A percentile compares a stretch with the other conserved stretches of the same genome.
These are phyloP conservation scores for Beta vulgaris DNA, from an alignment of 148 eudicot genomes.

Conservation along the genomic window DNA sequence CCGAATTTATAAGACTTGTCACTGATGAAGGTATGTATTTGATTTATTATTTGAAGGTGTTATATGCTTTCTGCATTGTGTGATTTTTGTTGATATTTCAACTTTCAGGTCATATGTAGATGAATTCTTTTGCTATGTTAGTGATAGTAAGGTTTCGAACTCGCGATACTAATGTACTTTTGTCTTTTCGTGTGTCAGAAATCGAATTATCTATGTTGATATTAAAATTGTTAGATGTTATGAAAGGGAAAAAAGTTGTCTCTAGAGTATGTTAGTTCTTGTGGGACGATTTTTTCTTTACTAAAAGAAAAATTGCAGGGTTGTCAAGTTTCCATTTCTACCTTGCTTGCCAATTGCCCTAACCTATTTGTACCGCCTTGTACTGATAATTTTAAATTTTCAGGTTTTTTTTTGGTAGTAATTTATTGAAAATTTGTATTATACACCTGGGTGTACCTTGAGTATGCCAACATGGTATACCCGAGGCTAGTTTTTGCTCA, in stretches of 20 bases:
- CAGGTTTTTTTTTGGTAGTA: background rate
- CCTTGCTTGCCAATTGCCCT: background rate
- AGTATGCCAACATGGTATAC: no score
- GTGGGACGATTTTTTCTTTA: background rate
- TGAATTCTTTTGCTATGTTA: no score
- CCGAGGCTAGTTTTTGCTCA: no score
- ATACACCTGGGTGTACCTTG: no score
- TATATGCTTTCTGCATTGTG: background rate
- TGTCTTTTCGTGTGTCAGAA: no score
- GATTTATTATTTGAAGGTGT: no score
- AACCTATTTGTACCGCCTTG: background rate
- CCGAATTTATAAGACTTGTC: constrained; percentile 57
- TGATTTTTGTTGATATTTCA: background rate
- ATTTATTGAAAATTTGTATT: no score
- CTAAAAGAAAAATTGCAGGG: background rate
- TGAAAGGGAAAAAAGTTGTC: no score
- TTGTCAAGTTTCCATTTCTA: background rate
- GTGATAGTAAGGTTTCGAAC: background rate
- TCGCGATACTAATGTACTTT: no score
- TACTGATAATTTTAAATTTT: background rate
- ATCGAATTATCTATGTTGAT: background rate
- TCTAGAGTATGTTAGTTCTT: background rate
- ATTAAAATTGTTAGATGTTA: background rate
- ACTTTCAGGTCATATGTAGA: background rate
- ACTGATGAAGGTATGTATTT: constrained; percentile 51